Evolutionary conservation across 164 flowering plant genomes (phyloP).

Genomic region (Tinospora cordifolia): DNA sequence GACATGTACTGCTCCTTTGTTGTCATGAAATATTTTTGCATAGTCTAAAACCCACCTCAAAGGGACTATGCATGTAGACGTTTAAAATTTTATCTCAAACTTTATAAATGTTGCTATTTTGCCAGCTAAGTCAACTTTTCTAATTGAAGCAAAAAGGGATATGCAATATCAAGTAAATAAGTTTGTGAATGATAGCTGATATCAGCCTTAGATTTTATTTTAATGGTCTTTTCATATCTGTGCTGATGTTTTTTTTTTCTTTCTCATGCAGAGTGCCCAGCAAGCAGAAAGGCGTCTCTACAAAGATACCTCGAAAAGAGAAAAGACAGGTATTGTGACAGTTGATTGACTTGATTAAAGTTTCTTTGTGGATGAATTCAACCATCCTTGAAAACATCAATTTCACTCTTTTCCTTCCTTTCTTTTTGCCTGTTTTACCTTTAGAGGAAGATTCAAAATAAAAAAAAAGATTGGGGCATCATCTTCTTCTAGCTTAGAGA

Average conservation of each 20-base stretch:
- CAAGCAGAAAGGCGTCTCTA: slow-evolving; percentile 54
- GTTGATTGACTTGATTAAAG: slow-evolving; percentile 7
- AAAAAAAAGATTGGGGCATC: slow-evolving; percentile 33
- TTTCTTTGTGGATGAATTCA: background rate
- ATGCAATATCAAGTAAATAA: background rate
- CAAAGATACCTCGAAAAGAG: slow-evolving; percentile 74
- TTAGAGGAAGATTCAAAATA: slow-evolving; percentile 50
- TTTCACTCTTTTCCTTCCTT: slow-evolving; percentile 7
- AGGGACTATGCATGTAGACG: background rate
- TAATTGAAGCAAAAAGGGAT: background rate
- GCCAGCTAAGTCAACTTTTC: background rate
- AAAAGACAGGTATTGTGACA: slow-evolving; percentile 56
- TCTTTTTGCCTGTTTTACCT: slow-evolving; percentile 12
- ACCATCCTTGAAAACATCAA: background rate
- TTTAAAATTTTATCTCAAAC: background rate
- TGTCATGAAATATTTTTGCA: background rate
- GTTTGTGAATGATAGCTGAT: background rate
- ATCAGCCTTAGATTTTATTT: background rate
- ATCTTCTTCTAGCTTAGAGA: slow-evolving; percentile 31
- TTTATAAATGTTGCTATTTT: background rate
- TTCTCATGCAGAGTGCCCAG: slow-evolving; percentile 46
- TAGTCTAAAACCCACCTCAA: background rate
- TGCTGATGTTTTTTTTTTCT: slow-evolving; percentile 6
- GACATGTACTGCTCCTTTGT: background rate
- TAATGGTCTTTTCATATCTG: background rate